phyloP scores from a whole-genome alignment of 1,284 basidiomycete species.

The Pseudomicrostroma phylloplanum region DNA sequence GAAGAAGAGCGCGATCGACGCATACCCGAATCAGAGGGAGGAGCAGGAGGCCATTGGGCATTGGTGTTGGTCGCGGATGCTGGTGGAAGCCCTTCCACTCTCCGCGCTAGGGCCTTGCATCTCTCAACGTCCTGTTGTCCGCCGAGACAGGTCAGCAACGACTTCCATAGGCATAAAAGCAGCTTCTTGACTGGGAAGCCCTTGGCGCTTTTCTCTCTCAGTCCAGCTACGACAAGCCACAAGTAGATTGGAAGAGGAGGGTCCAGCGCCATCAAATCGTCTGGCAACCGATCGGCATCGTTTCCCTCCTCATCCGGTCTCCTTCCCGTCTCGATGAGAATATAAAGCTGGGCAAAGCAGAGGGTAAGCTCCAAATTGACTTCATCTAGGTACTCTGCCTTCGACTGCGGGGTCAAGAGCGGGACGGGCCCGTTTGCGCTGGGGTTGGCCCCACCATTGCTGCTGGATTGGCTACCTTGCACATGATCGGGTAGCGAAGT shows the following conservation, averaged over 20 bases:
- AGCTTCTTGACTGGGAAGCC: constrained; percentile 61
- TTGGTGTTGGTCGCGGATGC: background rate
- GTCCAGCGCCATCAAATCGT: constrained; percentile 59
- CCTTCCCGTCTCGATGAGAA: constrained; percentile 43
- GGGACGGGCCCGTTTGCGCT: constrained; percentile 7
- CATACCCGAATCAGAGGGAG: background rate
- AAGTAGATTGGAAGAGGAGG: constrained; percentile 89
- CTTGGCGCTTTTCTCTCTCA: constrained; percentile 88
- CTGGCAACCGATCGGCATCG: background rate
- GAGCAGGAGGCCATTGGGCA: background rate
- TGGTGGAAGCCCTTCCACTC: constrained; percentile 59
- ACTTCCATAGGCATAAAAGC: constrained; percentile 93
- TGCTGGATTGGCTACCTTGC: constrained; percentile 19
- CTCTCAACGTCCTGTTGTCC: constrained; percentile 78
- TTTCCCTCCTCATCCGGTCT: constrained; percentile 36
- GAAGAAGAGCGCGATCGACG: too few species aligned
- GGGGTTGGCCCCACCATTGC: constrained; percentile 21
- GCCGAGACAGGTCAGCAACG: constrained; percentile 82
- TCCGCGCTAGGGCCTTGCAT: constrained; percentile 77
- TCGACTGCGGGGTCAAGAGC: constrained; percentile 43
- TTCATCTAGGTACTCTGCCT: constrained; percentile 46
- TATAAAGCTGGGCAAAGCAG: constrained; percentile 48
- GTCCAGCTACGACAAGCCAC: constrained; percentile 76
- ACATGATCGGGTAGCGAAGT: constrained; percentile 46
- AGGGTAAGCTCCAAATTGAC: constrained; percentile 48